phyloP scores from a whole-genome alignment of 805 yeast species.

The Saturnispora quitensis region DNA sequence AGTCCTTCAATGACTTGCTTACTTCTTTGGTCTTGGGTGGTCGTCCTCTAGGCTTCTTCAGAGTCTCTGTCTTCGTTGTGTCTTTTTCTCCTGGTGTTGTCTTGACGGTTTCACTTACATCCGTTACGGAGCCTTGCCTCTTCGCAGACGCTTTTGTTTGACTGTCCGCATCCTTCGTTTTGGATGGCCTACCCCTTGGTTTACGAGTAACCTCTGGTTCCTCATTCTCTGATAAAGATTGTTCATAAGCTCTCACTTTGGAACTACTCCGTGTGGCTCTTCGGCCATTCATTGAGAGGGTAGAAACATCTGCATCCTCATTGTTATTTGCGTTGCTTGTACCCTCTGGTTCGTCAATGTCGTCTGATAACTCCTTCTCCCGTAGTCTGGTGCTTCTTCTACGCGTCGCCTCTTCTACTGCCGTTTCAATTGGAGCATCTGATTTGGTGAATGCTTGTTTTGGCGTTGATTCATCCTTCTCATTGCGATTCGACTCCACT shows the following conservation, averaged over 20 bases:
- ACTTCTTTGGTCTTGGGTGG: not conserved
- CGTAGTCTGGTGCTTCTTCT: slow-evolving; percentile 10
- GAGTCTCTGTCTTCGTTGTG: not conserved
- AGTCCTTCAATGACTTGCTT: not conserved
- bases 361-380: slow-evolving; percentile 10
- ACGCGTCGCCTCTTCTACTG: slow-evolving; percentile 6
- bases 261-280: slow-evolving; percentile 3
- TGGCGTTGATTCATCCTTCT: not conserved
- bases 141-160: not conserved
- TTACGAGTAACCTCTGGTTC: not conserved
- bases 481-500: not conserved
- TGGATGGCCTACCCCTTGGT: not conserved
- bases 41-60: slow-evolving; percentile 5
- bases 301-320: not conserved
- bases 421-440: not conserved
- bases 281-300: not conserved
- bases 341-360: not conserved
- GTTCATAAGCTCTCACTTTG: not conserved
- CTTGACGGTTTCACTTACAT: not conserved
- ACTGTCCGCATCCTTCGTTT: not conserved
- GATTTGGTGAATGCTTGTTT: not conserved
- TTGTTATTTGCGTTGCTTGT: not conserved
- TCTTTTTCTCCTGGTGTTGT: not conserved
- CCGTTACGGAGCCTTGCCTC: not conserved
- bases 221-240: not conserved